Evolutionary conservation across 805 yeast species (phyloP), one percentile per base, ranked within the genome.

Genomic region (Ogataea degrootiae): DNA sequence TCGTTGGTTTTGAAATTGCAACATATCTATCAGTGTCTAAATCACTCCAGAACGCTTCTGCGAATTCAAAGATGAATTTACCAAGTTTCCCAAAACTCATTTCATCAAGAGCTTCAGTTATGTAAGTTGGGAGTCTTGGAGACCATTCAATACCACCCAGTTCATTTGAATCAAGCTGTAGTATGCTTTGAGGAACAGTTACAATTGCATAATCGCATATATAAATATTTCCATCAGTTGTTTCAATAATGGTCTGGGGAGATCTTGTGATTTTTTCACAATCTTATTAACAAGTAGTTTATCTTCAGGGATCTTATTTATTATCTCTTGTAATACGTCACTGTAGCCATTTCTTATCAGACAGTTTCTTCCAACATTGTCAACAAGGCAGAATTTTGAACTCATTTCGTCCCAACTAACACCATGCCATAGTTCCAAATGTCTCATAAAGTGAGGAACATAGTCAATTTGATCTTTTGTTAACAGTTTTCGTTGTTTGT

Each of bases 351-450:
- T 74, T 43, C 74, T 60, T 42, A 84, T 84, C 51, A 79, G 71
- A n/a, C 90, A 82, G 59, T 90, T 83, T 55, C 96, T 72, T 1
- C 97, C 96, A 43, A 79, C 81, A 55, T 82, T 83, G 49, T 80
- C 87, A 63, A 83, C 76, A n/a, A 76, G 64, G 1, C 89, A 75
- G 58, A 77, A 83, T 54, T 83, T 83, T 3, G 85, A 83, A 56
- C 95, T 85, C 59, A 85, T 72, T 19, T 66, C 63, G 19, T 75
- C 76, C 82, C 89, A 81, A 23, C 83, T 74, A 31, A 84, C 71
- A 0, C 96, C 97, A 61, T 82, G 85, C 92, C 95, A 89, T 26
- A 85, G 68, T 63, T 90, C 97, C 42, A 80, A 62, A 44, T 72
- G 71, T 54, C 96, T 70, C 15, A 76, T 60, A 45, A 77, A 59